Conservation (phyloP, 2,329 filamentous ascomycete genomes). For the Didymella sp. region DNA sequence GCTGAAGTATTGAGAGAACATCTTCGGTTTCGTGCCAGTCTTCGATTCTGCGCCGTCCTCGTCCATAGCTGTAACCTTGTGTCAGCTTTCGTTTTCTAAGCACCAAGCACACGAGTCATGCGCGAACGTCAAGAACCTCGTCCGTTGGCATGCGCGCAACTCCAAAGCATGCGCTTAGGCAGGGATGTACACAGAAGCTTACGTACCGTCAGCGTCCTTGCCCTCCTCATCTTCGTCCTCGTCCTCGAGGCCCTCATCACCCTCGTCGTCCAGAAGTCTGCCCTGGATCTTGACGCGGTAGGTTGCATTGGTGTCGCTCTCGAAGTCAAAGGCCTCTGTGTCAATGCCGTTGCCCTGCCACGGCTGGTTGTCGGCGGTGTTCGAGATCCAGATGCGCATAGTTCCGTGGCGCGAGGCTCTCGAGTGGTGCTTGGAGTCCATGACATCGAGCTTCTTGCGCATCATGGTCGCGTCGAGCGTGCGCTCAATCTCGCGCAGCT, state of each 20-base stretch:
- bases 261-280: slow-evolving; percentile 69
- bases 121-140: not conserved
- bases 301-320: slow-evolving; percentile 75
- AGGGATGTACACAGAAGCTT: not conserved
- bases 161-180: not conserved
- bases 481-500: slow-evolving; percentile 85
- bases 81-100: slow-evolving; percentile 9
- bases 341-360: slow-evolving; percentile 80
- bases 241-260: slow-evolving; percentile 42
- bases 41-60: slow-evolving; percentile 58
- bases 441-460: slow-evolving; percentile 88
- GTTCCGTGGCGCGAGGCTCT: slow-evolving; percentile 82
- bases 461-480: slow-evolving; percentile 91
- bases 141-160: not conserved
- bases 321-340: slow-evolving; percentile 81
- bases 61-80: slow-evolving; percentile 47
- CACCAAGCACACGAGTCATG: not conserved
- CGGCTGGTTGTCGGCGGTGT: slow-evolving; percentile 90
- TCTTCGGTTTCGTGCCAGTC: slow-evolving; percentile 56
- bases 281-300: slow-evolving; percentile 95
- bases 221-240: slow-evolving; percentile 50
- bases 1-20: slow-evolving; percentile 80
- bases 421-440: slow-evolving; percentile 78
- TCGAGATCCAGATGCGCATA: slow-evolving; percentile 91
- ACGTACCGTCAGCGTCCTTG: slow-evolving; percentile 56